Percentiles rank a stretch among this genome's conserved stretches.
phyloP scores from a whole-genome alignment of 768 basidiomycete species.

The Chalciporus pseudorubinellus region DNA sequence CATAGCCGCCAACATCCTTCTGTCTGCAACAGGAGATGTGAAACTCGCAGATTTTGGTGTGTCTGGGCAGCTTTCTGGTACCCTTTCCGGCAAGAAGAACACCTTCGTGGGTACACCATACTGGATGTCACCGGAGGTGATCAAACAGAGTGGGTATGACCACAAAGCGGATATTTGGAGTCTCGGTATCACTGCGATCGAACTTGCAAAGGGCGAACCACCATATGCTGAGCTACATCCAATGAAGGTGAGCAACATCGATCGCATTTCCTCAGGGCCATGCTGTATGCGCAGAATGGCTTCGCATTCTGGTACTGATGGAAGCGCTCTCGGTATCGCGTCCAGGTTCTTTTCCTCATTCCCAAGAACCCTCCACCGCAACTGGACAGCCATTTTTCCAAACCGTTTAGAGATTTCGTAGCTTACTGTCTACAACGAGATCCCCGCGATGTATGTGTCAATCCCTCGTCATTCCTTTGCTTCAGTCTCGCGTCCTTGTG shows the following conservation, averaged over 20 bases:
- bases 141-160: conserved; percentile 99
- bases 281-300: neutral
- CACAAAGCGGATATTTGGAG: conserved; percentile 99
- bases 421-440: conserved; percentile 91
- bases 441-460: conserved; percentile 73
- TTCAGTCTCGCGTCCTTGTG: conserved; percentile 4
- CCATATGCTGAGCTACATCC: conserved; percentile 98
- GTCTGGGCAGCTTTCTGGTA: conserved; percentile 93
- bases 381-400: conserved; percentile 88
- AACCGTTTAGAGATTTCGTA: conserved; percentile 93
- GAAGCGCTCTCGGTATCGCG: neutral
- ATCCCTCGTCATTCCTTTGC: neutral
- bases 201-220: conserved; percentile 95
- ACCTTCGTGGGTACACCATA: conserved; percentile 98
- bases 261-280: neutral
- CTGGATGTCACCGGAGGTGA: conserved; percentile 99
- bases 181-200: conserved; percentile 95
- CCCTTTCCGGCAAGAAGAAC: conserved; percentile 92
- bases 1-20: conserved; percentile 88
- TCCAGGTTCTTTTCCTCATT: conserved; percentile 92
- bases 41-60: conserved; percentile 99
- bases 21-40: conserved; percentile 91
- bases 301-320: neutral
- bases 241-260: conserved; percentile 75
- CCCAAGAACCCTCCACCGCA: conserved; percentile 95